Percentiles rank a stretch among this genome's conserved stretches.
These are phyloP conservation scores for Anisodus tanguticus DNA, from an alignment of 257 asterid genomes.

Conservation along the genomic window DNA sequence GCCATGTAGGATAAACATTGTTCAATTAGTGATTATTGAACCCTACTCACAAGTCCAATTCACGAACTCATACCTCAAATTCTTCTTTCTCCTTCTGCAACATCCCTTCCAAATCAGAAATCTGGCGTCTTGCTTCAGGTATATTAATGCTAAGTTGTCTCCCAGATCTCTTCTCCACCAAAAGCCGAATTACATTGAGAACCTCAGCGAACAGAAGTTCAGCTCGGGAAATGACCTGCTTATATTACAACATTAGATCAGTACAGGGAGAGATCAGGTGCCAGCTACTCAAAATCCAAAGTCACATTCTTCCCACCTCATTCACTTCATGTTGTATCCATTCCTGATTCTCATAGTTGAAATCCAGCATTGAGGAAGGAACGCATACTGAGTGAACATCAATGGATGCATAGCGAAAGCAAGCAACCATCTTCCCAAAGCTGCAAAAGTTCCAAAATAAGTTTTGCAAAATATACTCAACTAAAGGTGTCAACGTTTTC, in stretches of 20 bases:
- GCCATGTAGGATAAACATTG: constrained; percentile 21
- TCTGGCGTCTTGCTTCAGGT: constrained; percentile 59
- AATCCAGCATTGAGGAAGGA: constrained; percentile 87
- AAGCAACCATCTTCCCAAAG: constrained; percentile 95
- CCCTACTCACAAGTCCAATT: constrained; percentile 25
- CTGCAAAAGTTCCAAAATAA: constrained; percentile 47
- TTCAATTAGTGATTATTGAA: constrained; percentile 14
- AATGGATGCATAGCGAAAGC: constrained; percentile 98
- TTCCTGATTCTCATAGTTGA: constrained; percentile 79
- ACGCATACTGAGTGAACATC: constrained; percentile 91
- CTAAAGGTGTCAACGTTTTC: neutral
- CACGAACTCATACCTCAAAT: constrained; percentile 64
- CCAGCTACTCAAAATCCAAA: constrained; percentile 27
- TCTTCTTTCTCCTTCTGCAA: constrained; percentile 81
- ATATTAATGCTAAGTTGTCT: constrained; percentile 39
- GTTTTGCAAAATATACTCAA: neutral
- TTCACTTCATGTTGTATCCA: constrained; percentile 78
- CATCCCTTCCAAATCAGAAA: constrained; percentile 67
- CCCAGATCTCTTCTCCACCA: constrained; percentile 55
- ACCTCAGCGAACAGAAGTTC: constrained; percentile 89
- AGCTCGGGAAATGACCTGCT: constrained; percentile 76
- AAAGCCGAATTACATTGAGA: constrained; percentile 58
- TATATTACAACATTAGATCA: constrained; percentile 34
- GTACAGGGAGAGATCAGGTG: constrained; percentile 28
- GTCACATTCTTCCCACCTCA: constrained; percentile 57